Base-by-base conservation (phyloP, 495 filamentous ascomycete species). In the Lasiosphaeriaceae sp. region DNA sequence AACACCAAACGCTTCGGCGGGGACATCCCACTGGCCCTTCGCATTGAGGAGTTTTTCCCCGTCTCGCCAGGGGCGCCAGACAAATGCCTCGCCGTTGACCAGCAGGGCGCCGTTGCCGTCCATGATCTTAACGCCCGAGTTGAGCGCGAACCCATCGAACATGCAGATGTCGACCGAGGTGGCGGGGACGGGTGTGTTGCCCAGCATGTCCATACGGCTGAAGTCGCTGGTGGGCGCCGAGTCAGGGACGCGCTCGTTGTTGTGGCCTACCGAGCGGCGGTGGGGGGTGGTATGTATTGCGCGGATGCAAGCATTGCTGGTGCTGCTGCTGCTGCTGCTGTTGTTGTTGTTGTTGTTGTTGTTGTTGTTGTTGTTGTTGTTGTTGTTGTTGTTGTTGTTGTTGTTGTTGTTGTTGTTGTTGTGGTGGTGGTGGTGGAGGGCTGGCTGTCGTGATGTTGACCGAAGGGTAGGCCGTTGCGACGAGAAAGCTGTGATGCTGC, bases 1-100 rank as follows among this genome's bases (percentile, higher is more conserved):
- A 49, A 96, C 44, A 0, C 89, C 92, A 80, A 90, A 95, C 31
- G 75, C 86, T 60, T 86, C 86, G 46, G 75, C 66, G 6, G 76
- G 74, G 7, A 93, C 77, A 63, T 95, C 90, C 82, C 89, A 93
- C 66, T 92, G 86, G 9, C 93, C 91, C 70, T 84, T 89, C 21
- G 65, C 65, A 71, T 96, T 95, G 70, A 94, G 67, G 62, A 68
- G 77, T 72, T 55, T 71, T 60, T 22, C 51, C 17, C 34, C 52
- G 39, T 44, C 20, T 14, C 17, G 41, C 91, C 90, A 96, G 9
- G 94, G 94, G 66, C 80, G 70, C 95, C 95, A 98, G 39, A 71
- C 65, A 65, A 97, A 97, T 1, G 86, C 91, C 72, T 97, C 93
- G 8, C 92, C 92, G 26, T 80, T 83, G 2, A 96, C 81, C 6